A percentile compares a stretch with the other conserved stretches of the same genome.
Conservation (phyloP, 441 rosid genomes). For the Mallotus repandus region DNA sequence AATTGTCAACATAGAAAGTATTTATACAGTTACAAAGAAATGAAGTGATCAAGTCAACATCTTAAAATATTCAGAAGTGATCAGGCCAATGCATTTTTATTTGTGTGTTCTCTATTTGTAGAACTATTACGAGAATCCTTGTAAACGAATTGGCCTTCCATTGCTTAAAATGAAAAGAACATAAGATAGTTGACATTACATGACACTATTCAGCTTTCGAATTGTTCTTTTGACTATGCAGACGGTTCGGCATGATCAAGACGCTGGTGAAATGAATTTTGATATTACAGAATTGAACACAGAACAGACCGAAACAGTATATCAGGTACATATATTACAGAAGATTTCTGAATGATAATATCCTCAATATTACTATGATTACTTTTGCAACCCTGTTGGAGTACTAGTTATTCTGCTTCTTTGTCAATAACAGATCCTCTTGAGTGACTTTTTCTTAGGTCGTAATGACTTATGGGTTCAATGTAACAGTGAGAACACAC, state of each 20-base stretch:
- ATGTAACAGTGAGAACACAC: no score
- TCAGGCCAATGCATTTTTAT: no score
- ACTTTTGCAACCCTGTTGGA: not conserved
- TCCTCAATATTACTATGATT: not conserved
- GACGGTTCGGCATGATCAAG: slow-evolving; percentile 45
- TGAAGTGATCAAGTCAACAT: not conserved
- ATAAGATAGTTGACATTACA: not conserved
- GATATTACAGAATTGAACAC: slow-evolving; percentile 45
- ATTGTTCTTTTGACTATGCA: slow-evolving; percentile 18
- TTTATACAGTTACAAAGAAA: not conserved
- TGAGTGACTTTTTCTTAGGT: not conserved
- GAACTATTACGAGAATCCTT: not conserved
- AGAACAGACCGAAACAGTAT: slow-evolving; percentile 32
- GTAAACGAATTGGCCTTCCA: not conserved
- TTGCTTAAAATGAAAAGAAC: not conserved
- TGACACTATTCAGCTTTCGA: not conserved
- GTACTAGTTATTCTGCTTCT: not conserved
- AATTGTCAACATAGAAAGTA: not conserved
- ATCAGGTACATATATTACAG: slow-evolving; percentile 30
- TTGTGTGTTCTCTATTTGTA: no score
- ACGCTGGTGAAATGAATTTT: slow-evolving; percentile 44
- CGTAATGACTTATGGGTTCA: no score
- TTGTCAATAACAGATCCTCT: not conserved
- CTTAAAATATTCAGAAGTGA: no score
- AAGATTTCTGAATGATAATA: not conserved